Conservation (phyloP, 2,329 filamentous ascomycete species). For the Trichoderma cornu-damae region DNA sequence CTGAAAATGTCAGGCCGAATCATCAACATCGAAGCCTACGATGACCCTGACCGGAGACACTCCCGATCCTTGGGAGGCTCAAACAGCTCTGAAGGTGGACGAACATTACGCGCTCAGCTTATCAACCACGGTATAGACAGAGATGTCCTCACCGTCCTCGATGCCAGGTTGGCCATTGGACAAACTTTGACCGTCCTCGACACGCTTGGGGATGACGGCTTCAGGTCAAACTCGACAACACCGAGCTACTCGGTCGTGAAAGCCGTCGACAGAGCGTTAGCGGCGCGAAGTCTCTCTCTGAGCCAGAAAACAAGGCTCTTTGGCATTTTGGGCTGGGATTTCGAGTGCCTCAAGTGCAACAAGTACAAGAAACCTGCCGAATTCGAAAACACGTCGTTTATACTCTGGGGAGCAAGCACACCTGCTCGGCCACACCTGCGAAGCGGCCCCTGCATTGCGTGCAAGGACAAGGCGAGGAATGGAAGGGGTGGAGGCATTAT, state of each 20-base stretch:
- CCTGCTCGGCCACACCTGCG: background rate
- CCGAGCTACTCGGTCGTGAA: background rate
- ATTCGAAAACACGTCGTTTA: background rate
- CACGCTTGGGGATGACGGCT: background rate
- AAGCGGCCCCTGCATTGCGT: constrained; percentile 4
- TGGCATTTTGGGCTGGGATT: constrained; percentile 1
- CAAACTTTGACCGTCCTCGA: background rate
- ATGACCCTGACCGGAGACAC: background rate
- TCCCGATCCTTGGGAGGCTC: background rate
- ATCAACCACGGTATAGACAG: background rate
- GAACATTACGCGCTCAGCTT: background rate
- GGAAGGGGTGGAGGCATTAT: background rate
- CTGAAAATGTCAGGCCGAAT: background rate
- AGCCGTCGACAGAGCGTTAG: background rate
- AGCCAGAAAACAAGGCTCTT: background rate
- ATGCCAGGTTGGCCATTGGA: background rate
- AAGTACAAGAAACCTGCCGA: background rate
- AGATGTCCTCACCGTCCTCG: background rate
- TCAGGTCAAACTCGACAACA: background rate
- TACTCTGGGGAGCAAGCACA: background rate
- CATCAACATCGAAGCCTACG: background rate
- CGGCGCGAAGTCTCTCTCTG: background rate
- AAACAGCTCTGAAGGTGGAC: background rate
- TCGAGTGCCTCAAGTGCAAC: constrained; percentile 9
- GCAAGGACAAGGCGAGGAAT: background rate